Evolutionary conservation across 768 basidiomycete species (phyloP), one percentile per base, ranked within the genome.

Genomic region (Russula sp.): DNA sequence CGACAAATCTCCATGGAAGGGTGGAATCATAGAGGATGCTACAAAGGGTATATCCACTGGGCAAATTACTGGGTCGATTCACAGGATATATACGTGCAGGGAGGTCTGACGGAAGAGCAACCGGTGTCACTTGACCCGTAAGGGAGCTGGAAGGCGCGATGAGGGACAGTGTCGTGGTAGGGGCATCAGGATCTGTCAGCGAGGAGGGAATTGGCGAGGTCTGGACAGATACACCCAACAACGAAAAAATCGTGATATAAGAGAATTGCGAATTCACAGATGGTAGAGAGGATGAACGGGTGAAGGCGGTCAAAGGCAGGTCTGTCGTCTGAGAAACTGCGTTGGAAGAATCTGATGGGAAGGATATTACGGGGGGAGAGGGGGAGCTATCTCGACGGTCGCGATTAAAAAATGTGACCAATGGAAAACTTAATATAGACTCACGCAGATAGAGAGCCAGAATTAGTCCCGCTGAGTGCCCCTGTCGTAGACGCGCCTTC

Each of bases 1-100:
- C 82, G 5, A 93, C 88, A 66, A 85, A 90, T 0, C 66, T 20
- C 93, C 93, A 95, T 59, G 79, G 80, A 61, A 94, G 75, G 1
- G 61, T 68, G 5, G 68, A 49, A 57, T 83, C 78, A 72, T 92
- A 87, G 63, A 90, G 68, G 43, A 95, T 67, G 55, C 80, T 87
- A 71, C 93, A 81, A 62, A 85, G 61, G 11, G 78, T 76, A 60
- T 75, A 80, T 0, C 72, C 77, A 14, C 11, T 34, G 18, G 48
- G 57, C 35, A 82, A 60, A 63, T 72, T 64, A 41, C 53, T 70
- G 63, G 62, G 3, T 9, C 58, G 63, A 56, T 22, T 68, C 45
- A 58, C 32, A 43, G 87, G 83, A 58, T 75, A 83, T 56, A 92
- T 89, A 61, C 79, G 74, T 14, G 66, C 72, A n/a, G 90, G 86